phyloP scores from a whole-genome alignment of 306 rosid species.

The Lupinus albus region DNA sequence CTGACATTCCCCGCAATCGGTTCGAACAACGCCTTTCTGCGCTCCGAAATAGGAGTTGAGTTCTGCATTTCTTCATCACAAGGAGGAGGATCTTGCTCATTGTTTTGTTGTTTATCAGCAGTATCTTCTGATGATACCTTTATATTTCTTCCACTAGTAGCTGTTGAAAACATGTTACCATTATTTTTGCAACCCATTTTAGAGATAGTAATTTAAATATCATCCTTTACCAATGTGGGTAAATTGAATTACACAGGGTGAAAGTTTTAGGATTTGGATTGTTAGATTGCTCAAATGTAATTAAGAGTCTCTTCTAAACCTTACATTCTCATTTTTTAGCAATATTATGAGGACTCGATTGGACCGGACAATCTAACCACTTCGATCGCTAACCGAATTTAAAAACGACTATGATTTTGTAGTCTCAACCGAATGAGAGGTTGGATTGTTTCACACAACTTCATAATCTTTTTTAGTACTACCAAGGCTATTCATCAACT shows the following conservation, averaged over 20 bases:
- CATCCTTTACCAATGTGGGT: neutral
- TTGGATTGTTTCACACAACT: too few relatives aligned
- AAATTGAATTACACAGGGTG: neutral
- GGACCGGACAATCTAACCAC: too few relatives aligned
- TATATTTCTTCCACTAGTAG: conserved; percentile 73
- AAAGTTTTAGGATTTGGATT: too few relatives aligned
- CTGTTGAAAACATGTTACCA: conserved; percentile 76
- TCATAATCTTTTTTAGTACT: too few relatives aligned
- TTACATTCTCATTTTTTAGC: too few relatives aligned
- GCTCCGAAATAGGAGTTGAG: conserved; percentile 41
- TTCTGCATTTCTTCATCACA: conserved; percentile 54
- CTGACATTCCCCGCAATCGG: conserved; percentile 55
- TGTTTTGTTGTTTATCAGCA: conserved; percentile 47
- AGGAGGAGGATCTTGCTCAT: conserved; percentile 53
- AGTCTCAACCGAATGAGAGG: too few relatives aligned
- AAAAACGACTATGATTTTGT: too few relatives aligned
- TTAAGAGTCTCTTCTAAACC: too few relatives aligned
- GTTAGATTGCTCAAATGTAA: too few relatives aligned
- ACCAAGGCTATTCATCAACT: too few relatives aligned
- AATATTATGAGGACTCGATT: too few relatives aligned
- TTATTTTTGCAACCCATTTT: conserved; percentile 55
- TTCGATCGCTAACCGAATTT: too few relatives aligned
- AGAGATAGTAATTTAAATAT: conserved; percentile 37
- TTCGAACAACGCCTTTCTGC: conserved; percentile 77
- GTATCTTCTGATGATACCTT: conserved; percentile 61